Percentiles rank a stretch among this genome's conserved stretches.
Conservation (phyloP, 768 basidiomycete genomes). For the Hemileccinum impolitum region DNA sequence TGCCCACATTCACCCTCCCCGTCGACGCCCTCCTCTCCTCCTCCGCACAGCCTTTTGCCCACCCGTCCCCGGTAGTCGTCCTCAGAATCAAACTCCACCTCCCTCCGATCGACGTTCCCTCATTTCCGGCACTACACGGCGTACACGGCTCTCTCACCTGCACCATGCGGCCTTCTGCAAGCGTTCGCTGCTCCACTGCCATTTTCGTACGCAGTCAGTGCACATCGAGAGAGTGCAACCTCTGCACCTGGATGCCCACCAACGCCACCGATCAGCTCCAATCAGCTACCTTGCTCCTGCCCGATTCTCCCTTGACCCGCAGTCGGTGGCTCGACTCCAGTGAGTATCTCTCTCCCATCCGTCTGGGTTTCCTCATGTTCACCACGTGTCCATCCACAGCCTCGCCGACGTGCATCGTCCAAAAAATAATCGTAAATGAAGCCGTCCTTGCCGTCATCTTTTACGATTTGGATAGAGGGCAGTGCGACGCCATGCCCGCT, state of each 20-base stretch:
- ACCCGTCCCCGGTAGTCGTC: constrained; percentile 40
- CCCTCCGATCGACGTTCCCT: constrained; percentile 50
- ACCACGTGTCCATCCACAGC: constrained; percentile 38
- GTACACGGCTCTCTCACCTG: constrained; percentile 58
- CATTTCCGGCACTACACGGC: constrained; percentile 58
- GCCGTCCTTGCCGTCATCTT: constrained; percentile 59
- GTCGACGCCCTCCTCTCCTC: constrained; percentile 51
- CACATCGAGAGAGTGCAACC: constrained; percentile 50
- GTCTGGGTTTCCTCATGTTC: constrained; percentile 23
- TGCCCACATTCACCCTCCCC: constrained; percentile 59
- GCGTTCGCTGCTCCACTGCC: constrained; percentile 62
- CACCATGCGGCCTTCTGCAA: constrained; percentile 47
- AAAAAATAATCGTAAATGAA: constrained; percentile 67
- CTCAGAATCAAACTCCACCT: constrained; percentile 58
- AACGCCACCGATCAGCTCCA: constrained; percentile 46
- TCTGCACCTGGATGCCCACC: constrained; percentile 36
- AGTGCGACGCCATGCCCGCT: constrained; percentile 49
- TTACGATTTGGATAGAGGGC: constrained; percentile 64
- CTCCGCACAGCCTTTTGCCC: constrained; percentile 34
- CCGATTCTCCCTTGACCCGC: constrained; percentile 61
- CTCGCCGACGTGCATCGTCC: constrained; percentile 55
- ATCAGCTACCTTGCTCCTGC: constrained; percentile 53
- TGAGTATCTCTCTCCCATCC: constrained; percentile 37
- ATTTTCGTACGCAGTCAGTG: constrained; percentile 50
- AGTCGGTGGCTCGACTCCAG: constrained; percentile 71